Evolutionary conservation across 768 basidiomycete species (phyloP).

Genomic region (Mycena vitilis): DNA sequence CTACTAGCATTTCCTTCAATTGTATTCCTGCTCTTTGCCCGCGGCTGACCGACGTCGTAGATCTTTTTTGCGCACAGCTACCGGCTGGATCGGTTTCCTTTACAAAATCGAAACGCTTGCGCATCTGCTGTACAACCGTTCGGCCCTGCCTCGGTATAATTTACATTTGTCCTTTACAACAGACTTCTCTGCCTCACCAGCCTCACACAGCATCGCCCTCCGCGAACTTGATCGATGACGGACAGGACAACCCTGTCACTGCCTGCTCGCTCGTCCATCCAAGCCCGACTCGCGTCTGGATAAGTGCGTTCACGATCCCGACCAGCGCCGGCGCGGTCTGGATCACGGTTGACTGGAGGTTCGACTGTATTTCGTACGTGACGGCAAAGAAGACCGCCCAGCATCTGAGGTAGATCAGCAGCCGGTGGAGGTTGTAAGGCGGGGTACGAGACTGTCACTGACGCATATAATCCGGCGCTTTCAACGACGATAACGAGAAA

Average conservation of each 20-base stretch:
- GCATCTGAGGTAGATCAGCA: neutral
- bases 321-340: slow-evolving; percentile 9
- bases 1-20: too few species aligned
- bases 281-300: slow-evolving; percentile 20
- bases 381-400: neutral
- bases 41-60: too few species aligned
- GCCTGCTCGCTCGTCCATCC: slow-evolving; percentile 16
- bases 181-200: neutral
- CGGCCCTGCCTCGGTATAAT: neutral
- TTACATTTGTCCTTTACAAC: neutral
- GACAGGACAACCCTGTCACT: neutral
- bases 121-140: too few species aligned
- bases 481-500: slow-evolving; percentile 28
- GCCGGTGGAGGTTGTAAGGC: too few species aligned
- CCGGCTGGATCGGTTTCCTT: too few species aligned
- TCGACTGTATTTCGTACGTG: neutral
- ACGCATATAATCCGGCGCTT: slow-evolving; percentile 27
- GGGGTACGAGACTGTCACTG: slow-evolving; percentile 13
- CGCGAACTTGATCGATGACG: slow-evolving; percentile 7
- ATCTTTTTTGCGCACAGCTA: too few species aligned
- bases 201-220: neutral
- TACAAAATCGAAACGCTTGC: too few species aligned
- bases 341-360: slow-evolving; percentile 1
- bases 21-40: too few species aligned
- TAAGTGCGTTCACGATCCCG: slow-evolving; percentile 26